Evolutionary conservation across 805 yeast genomes (phyloP).

Genomic region (Candida dendrica): DNA sequence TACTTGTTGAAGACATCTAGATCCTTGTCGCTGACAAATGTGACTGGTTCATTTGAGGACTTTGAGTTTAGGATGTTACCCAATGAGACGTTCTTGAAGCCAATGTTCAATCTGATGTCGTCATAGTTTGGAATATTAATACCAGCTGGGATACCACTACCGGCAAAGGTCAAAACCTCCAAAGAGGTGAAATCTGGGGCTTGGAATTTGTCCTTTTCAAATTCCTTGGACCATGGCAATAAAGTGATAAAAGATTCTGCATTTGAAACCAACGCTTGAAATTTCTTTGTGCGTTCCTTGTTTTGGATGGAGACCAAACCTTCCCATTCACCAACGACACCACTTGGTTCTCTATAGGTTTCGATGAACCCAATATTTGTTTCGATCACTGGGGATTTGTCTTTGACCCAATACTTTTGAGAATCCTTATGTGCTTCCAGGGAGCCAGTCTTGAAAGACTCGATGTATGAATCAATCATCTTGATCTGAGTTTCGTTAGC

Average conservation of each 20-base stretch:
- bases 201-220: constrained; percentile 78
- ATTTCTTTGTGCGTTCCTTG: constrained; percentile 77
- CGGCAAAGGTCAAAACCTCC: constrained; percentile 85
- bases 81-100: constrained; percentile 84
- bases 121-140: constrained; percentile 91
- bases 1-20: constrained; percentile 58
- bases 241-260: constrained; percentile 59
- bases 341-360: constrained; percentile 88
- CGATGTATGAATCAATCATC: constrained; percentile 60
- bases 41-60: constrained; percentile 59
- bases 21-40: constrained; percentile 51
- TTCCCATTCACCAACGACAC: constrained; percentile 92
- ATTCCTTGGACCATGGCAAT: constrained; percentile 73
- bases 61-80: constrained; percentile 80
- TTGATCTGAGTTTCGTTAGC: constrained; percentile 67
- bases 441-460: constrained; percentile 73
- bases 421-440: constrained; percentile 81
- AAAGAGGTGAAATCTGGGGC: constrained; percentile 91
- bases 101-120: constrained; percentile 74
- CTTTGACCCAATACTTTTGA: constrained; percentile 84
- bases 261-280: constrained; percentile 56
- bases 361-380: constrained; percentile 88
- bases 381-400: constrained; percentile 69
- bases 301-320: constrained; percentile 87
- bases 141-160: constrained; percentile 89